Evolutionary conservation across 176 grass and related monocot species (phyloP).

Genomic region (Cymbopogon citratus): DNA sequence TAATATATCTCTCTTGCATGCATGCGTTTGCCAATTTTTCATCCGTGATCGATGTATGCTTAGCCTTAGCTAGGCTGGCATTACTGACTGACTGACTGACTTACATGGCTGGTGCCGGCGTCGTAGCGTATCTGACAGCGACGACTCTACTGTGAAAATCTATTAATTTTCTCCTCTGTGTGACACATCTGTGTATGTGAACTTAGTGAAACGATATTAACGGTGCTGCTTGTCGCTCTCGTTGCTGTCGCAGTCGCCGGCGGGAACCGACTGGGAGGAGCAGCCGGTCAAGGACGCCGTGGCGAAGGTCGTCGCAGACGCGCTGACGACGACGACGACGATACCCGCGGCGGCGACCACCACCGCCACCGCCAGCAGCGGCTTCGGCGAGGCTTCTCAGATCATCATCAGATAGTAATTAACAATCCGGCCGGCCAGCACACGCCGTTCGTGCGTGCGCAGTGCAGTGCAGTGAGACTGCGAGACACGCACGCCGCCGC

Average conservation of each 20-base stretch:
- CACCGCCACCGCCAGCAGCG: not conserved
- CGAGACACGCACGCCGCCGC: not conserved
- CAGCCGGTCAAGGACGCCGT: conserved; percentile 27
- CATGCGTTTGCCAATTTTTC: not conserved
- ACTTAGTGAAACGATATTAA: not conserved
- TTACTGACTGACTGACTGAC: too few species aligned
- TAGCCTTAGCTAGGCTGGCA: too few species aligned
- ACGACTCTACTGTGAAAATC: too few species aligned
- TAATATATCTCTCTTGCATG: too few species aligned
- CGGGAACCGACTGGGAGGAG: not conserved
- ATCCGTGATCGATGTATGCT: not conserved
- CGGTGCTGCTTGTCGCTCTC: not conserved
- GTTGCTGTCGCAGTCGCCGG: not conserved
- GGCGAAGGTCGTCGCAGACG: conserved; percentile 22
- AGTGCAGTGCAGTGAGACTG: too few species aligned
- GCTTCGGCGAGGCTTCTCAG: not conserved
- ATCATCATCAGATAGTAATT: not conserved
- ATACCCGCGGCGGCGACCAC: not conserved
- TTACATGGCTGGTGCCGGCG: too few species aligned
- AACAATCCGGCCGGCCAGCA: not conserved
- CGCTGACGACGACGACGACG: not conserved
- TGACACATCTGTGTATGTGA: not conserved
- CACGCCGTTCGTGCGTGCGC: not conserved
- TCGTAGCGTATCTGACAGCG: too few species aligned
- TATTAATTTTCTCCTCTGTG: not conserved